phyloP scores from a whole-genome alignment of 257 asterid species.

The Capsicum baccatum region DNA sequence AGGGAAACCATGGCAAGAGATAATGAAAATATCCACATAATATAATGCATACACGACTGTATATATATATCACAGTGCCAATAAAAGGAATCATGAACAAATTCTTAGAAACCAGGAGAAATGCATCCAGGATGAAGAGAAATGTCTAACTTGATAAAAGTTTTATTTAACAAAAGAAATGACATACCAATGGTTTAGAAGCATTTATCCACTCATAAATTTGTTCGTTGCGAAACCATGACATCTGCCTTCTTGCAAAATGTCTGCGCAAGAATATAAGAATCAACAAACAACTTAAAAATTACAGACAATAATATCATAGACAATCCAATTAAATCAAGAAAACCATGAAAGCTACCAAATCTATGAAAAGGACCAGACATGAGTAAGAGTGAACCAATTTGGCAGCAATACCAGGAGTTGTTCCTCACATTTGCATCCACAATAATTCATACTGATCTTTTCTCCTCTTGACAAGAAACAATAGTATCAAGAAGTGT shows the following conservation, averaged over 20 bases:
- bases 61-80: neutral
- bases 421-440: conserved; percentile 10
- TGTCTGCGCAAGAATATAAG: conserved; percentile 57
- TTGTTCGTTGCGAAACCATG: conserved; percentile 97
- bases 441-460: conserved; percentile 4
- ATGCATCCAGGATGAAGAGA: conserved; percentile 22
- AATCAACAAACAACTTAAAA: neutral
- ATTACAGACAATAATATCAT: neutral
- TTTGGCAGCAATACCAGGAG: neutral
- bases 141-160: conserved; percentile 6
- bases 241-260: conserved; percentile 92
- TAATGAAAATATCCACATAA: neutral
- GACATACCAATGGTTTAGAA: conserved; percentile 79
- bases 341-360: neutral
- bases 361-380: neutral
- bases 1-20: neutral
- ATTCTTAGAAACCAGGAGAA: neutral
- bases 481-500: neutral
- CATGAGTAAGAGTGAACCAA: neutral
- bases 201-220: conserved; percentile 96
- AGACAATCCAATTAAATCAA: conserved; percentile 7
- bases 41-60: neutral
- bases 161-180: neutral
- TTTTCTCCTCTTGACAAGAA: neutral
- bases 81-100: neutral